Conservation (phyloP, 2,329 filamentous ascomycete species). For the Chaetomiaceae sp. region DNA sequence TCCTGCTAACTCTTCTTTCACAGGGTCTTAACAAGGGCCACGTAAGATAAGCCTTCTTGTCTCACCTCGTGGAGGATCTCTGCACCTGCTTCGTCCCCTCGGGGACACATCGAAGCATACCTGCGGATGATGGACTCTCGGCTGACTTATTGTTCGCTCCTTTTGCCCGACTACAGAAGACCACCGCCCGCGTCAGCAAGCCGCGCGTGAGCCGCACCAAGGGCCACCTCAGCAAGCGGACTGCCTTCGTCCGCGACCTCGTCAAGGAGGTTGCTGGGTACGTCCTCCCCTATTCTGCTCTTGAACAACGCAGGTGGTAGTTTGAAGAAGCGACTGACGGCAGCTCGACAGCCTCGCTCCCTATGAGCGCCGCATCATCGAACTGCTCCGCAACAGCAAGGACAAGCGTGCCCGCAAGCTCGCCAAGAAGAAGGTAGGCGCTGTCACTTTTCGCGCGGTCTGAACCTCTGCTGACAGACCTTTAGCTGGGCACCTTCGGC, state of each 20-base stretch:
- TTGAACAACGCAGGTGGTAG: not conserved
- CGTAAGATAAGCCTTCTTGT: conserved; percentile 44
- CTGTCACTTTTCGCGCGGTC: conserved; percentile 24
- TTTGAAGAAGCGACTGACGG: conserved; percentile 4
- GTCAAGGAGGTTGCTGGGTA: conserved; percentile 98
- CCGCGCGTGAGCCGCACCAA: conserved; percentile 80
- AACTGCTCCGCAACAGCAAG: conserved; percentile 98
- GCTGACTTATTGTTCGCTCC: conserved; percentile 35
- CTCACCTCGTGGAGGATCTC: conserved; percentile 73
- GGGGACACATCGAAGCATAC: conserved; percentile 19
- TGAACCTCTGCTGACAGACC: conserved; percentile 6
- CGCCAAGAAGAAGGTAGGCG: conserved; percentile 93
- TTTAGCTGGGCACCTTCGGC: conserved; percentile 94
- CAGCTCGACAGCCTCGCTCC: conserved; percentile 62
- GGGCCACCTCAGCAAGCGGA: conserved; percentile 95
- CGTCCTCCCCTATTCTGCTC: conserved; percentile 36
- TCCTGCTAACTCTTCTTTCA: conserved; percentile 14
- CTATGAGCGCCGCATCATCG: conserved; percentile 98
- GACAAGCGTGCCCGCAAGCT: conserved; percentile 99
- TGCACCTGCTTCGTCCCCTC: conserved; percentile 38
- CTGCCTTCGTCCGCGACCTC: conserved; percentile 93
- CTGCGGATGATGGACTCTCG: conserved; percentile 20
- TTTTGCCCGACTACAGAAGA: conserved; percentile 58
- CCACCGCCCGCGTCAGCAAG: conserved; percentile 72
- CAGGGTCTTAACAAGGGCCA: conserved; percentile 55